Percentiles rank a stretch among this genome's conserved stretches.
phyloP scores from a whole-genome alignment of 441 rosid species.

The Mallotus repandus region DNA sequence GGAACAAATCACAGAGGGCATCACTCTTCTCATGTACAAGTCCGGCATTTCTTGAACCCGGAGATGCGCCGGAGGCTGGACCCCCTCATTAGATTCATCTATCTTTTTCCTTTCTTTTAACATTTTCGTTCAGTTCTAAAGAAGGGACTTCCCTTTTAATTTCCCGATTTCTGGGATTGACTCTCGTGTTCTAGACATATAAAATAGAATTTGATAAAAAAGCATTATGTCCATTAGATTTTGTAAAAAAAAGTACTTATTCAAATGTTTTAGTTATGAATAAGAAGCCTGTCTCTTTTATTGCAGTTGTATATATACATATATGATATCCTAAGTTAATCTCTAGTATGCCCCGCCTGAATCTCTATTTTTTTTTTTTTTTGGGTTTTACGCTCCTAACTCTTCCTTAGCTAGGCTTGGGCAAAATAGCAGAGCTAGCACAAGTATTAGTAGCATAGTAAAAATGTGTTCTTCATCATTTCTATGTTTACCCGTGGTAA shows the following conservation, averaged over 20 bases:
- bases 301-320: no score
- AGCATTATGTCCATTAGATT: not conserved
- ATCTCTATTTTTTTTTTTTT: not conserved
- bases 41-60: constrained; percentile 49
- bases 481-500: not conserved
- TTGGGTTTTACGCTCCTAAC: not conserved
- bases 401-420: constrained; percentile 15
- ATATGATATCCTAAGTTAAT: no score
- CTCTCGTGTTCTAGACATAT: not conserved
- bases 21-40: constrained; percentile 62
- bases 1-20: constrained; percentile 32
- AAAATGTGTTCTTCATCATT: not conserved
- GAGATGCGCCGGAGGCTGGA: constrained; percentile 21
- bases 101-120: not conserved
- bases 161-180: not conserved
- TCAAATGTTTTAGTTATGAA: no score
- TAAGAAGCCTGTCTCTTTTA: no score
- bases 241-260: no score
- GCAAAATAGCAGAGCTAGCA: constrained; percentile 12
- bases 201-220: not conserved
- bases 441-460: constrained; percentile 14
- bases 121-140: not conserved
- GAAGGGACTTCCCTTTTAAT: not conserved
- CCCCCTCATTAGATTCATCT: constrained; percentile 6
- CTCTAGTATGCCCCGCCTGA: not conserved